These are phyloP conservation scores for Geotrichum europaeum DNA, from an alignment of 1,139 yeast genomes.

Conservation along the genomic window DNA sequence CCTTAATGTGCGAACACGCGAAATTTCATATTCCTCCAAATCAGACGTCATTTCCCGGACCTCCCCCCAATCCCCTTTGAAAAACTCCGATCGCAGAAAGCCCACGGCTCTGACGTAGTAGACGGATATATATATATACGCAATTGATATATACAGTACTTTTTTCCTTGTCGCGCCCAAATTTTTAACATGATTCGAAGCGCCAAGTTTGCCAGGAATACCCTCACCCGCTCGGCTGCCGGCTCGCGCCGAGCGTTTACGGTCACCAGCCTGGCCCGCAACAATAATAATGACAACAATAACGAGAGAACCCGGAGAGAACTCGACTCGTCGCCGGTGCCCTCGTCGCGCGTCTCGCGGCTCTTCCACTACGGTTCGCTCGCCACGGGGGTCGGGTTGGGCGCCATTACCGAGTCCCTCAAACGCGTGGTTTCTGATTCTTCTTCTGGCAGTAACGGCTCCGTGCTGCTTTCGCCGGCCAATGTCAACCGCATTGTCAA, in stretches of 20 bases:
- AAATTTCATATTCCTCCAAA: no score
- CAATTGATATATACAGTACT: no score
- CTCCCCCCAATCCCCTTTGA: no score
- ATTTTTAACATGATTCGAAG: neutral
- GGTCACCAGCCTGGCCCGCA: neutral
- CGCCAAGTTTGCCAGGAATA: neutral
- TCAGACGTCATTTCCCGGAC: no score
- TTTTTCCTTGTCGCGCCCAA: neutral
- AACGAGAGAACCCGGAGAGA: slow-evolving; percentile 38
- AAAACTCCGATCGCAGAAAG: no score
- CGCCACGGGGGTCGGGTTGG: slow-evolving; percentile 87
- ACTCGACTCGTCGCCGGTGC: slow-evolving; percentile 64
- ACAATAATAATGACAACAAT: neutral
- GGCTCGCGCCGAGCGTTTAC: neutral
- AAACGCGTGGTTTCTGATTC: slow-evolving; percentile 42
- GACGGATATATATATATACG: no score
- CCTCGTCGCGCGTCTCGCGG: slow-evolving; percentile 78
- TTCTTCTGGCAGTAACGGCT: slow-evolving; percentile 42
- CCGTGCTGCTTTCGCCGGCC: slow-evolving; percentile 66
- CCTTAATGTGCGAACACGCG: no score
- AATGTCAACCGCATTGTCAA: slow-evolving; percentile 85
- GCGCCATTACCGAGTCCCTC: slow-evolving; percentile 75
- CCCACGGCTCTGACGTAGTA: no score
- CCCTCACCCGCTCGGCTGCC: neutral
- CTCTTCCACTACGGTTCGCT: slow-evolving; percentile 87